phyloP scores from a whole-genome alignment of 352 stramenopile species.

The Phytophthora vignae region DNA sequence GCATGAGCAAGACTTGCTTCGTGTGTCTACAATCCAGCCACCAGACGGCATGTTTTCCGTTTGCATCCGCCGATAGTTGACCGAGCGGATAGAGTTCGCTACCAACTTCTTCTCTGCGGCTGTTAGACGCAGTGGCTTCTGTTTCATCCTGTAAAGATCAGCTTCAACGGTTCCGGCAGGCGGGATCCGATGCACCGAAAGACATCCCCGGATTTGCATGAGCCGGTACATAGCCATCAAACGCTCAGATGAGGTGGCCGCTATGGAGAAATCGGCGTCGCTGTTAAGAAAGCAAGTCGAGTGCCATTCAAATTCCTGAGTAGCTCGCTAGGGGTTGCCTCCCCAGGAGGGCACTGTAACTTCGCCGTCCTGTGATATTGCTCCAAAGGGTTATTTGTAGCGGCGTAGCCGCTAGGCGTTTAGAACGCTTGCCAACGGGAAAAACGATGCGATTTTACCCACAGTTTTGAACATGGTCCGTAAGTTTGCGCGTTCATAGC shows the following conservation, averaged over 20 bases:
- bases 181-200: slow-evolving; percentile 2
- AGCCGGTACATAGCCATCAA: slow-evolving; percentile 10
- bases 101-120: slow-evolving; percentile 12
- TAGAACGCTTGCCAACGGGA: slow-evolving; percentile 9
- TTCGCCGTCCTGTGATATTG: slow-evolving; percentile 8
- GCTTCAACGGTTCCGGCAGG: background rate
- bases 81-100: background rate
- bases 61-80: background rate
- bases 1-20: slow-evolving; percentile 9
- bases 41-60: background rate
- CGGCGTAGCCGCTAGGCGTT: slow-evolving; percentile 6
- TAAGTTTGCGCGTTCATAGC: background rate
- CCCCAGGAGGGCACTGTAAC: slow-evolving; percentile 1
- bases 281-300: background rate
- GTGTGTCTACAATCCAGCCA: slow-evolving; percentile 12
- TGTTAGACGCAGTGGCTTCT: background rate
- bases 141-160: slow-evolving; percentile 12
- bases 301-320: slow-evolving; percentile 4
- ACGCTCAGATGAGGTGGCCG: background rate
- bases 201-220: background rate
- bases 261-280: background rate
- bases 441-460: background rate
- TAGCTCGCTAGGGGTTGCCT: background rate
- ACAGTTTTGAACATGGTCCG: background rate
- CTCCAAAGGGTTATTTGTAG: slow-evolving; percentile 11